Conservation (phyloP, 2,329 filamentous ascomycete genomes). For the Arthrobotrys megalospora region DNA sequence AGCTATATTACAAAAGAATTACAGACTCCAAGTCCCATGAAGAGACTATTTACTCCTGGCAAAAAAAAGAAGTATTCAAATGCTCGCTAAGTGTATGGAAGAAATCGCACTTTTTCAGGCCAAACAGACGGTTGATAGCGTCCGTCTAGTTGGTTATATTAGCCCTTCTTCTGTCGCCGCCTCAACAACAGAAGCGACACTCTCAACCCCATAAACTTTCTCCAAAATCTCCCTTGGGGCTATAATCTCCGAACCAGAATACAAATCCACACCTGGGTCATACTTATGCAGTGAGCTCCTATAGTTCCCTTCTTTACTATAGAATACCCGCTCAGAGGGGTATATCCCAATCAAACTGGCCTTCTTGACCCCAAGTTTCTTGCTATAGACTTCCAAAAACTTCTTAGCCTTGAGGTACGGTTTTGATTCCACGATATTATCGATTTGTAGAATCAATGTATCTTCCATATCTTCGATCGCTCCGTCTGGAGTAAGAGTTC, state of each 20-base stretch:
- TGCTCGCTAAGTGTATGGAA: slow-evolving; percentile 10
- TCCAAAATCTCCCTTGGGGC: slow-evolving; percentile 16
- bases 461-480: neutral
- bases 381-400: slow-evolving; percentile 44
- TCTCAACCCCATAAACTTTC: slow-evolving; percentile 34
- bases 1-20: slow-evolving; percentile 19
- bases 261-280: slow-evolving; percentile 36
- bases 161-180: slow-evolving; percentile 15
- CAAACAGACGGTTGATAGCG: neutral
- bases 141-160: neutral
- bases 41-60: neutral
- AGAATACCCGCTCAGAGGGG: slow-evolving; percentile 54
- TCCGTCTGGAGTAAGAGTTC: neutral
- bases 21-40: neutral
- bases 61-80: neutral
- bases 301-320: slow-evolving; percentile 38
- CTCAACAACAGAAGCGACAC: neutral
- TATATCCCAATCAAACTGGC: slow-evolving; percentile 51
- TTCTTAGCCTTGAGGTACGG: slow-evolving; percentile 54
- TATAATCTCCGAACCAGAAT: neutral
- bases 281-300: slow-evolving; percentile 50
- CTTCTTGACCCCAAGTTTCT: slow-evolving; percentile 16
- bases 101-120: neutral
- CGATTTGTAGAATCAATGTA: slow-evolving; percentile 47
- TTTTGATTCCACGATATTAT: slow-evolving; percentile 59